Conservation (phyloP, 768 basidiomycete species). For the Podaxis pistillaris region DNA sequence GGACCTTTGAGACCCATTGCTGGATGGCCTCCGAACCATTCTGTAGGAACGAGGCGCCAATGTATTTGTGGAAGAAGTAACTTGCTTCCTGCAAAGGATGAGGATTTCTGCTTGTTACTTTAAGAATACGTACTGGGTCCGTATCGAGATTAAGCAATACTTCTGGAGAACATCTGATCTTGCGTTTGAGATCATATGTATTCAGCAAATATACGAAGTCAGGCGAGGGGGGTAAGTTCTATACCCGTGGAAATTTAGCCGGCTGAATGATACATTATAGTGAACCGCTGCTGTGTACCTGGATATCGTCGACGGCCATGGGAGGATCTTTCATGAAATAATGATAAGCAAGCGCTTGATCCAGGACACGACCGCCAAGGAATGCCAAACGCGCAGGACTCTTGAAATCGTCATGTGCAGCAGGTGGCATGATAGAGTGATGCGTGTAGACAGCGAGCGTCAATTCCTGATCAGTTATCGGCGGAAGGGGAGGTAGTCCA, state of each 20-base stretch:
- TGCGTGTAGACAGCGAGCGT: conserved; percentile 61
- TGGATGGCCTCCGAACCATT: not conserved
- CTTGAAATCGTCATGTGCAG: not conserved
- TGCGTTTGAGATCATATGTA: not conserved
- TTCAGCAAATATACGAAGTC: not conserved
- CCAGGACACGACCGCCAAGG: not conserved
- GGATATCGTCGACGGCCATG: not conserved
- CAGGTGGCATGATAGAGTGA: conserved; percentile 28
- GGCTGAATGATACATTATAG: not conserved
- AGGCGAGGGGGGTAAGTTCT: not conserved
- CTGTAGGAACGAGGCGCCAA: not conserved
- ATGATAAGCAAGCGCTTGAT: not conserved
- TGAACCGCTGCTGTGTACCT: not conserved
- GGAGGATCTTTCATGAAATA: not conserved
- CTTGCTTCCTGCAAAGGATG: not conserved
- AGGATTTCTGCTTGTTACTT: not conserved
- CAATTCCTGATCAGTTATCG: conserved; percentile 51
- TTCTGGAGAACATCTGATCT: not conserved
- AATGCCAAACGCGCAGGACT: not conserved
- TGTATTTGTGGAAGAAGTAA: not conserved
- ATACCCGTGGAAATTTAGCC: not conserved
- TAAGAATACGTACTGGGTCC: not conserved
- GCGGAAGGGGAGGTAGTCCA: conserved; percentile 45
- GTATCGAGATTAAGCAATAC: not conserved
- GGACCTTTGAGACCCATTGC: not conserved